Conservation (phyloP, 225 moss, liverwort and hornwort species). For the Polytrichum commune region DNA sequence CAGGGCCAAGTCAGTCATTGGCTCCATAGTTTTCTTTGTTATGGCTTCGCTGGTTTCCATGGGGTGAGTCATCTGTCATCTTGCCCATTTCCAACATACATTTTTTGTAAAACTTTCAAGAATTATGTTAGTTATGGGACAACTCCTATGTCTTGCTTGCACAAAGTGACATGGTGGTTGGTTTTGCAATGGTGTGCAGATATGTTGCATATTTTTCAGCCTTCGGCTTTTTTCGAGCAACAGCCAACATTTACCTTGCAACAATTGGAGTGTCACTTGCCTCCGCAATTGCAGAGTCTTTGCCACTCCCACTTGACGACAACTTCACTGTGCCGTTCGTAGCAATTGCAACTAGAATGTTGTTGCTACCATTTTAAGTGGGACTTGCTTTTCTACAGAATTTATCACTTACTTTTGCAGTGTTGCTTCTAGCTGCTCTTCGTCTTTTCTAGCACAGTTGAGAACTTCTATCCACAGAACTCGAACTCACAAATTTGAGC, state of each 20-base stretch:
- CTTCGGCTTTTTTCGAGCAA: slow-evolving; percentile 59
- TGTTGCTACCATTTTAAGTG: slow-evolving; percentile 48
- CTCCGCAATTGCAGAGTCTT: slow-evolving; percentile 64
- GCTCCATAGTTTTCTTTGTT: slow-evolving; percentile 59
- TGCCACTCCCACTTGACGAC: slow-evolving; percentile 75
- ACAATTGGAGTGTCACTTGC: slow-evolving; percentile 50
- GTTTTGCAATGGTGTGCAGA: slow-evolving; percentile 18
- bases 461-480: no score
- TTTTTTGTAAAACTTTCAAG: no score
- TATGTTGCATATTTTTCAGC: slow-evolving; percentile 70
- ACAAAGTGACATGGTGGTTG: no score
- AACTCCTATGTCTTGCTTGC: no score
- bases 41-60: slow-evolving; percentile 57
- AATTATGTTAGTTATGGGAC: no score
- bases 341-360: slow-evolving; percentile 60
- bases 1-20: slow-evolving; percentile 55
- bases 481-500: no score
- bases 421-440: background rate
- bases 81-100: background rate
- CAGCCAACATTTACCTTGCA: slow-evolving; percentile 38
- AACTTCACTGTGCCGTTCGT: slow-evolving; percentile 80
- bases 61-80: slow-evolving; percentile 45
- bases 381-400: no score
- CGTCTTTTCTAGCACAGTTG: background rate
- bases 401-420: no score